Conservation (phyloP, 73 alveolate genomes). For the Paramecium biaurelia region DNA sequence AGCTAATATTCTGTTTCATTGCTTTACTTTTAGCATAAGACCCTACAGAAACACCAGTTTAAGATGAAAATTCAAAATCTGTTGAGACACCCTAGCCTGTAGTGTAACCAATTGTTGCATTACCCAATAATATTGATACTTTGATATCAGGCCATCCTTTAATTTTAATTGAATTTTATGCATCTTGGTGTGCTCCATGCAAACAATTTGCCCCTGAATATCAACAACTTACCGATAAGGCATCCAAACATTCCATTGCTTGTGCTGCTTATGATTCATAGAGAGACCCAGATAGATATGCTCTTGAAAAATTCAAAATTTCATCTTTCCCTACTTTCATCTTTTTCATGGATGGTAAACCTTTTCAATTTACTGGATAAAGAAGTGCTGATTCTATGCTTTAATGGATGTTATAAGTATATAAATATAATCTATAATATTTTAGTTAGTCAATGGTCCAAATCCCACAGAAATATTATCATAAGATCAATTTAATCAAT, state of each 20-base stretch:
- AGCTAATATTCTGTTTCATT: neutral
- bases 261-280: constrained; percentile 19
- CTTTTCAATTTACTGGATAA: neutral
- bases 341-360: constrained; percentile 8
- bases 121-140: neutral
- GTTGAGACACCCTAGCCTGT: neutral
- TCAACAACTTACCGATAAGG: neutral
- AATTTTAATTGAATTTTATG: constrained; percentile 11
- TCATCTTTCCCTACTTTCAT: constrained; percentile 44
- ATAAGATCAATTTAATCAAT: neutral
- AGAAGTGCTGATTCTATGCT: neutral
- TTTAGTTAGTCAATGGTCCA: neutral
- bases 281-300: constrained; percentile 32
- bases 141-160: neutral
- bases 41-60: neutral
- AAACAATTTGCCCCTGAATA: constrained; percentile 8
- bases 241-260: neutral
- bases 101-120: neutral
- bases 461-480: constrained; percentile 1
- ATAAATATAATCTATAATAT: neutral
- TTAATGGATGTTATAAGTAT: constrained; percentile 43
- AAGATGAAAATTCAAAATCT: neutral
- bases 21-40: neutral
- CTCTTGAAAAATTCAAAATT: constrained; percentile 32
- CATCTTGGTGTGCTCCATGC: constrained; percentile 58